Base-by-base conservation (phyloP, 2,329 filamentous ascomycete species). In the Rutstroemia sp. region DNA sequence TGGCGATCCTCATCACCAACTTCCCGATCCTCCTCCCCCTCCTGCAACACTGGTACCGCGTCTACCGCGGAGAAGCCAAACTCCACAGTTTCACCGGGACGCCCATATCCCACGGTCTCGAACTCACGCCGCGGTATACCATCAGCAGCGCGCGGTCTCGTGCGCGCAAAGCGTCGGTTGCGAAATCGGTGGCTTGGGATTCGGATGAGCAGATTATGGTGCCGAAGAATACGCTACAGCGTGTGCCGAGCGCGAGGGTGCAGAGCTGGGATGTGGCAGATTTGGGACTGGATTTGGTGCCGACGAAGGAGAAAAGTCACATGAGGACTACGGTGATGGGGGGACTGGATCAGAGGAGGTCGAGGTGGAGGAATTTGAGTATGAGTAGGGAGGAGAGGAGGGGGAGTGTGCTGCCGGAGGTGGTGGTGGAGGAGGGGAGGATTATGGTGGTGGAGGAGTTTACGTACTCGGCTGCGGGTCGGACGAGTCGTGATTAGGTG, bases 371-470 rank as follows among this genome's bases (percentile, higher is more conserved):
- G 27, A 54, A 48, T 40, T 19, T 30, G 44, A 48, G 23, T 40
- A 27, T 30, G 44, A 48, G 23, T 23, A 3, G 34, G 5, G 44
- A 54, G 2, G 38, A 6, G 34, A 50, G 16, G 36, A 30, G 17
- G 23, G 46, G 17, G 23, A n/a, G 10, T 7, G 5, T 12, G 17
- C 7, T 4, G 46, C 42, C 2, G 25, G 8, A 8, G 4, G 30
- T 5, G n/a, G 21, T 23, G 21, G 46, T 55, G 9, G 45, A 36
- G 19, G 38, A 55, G 46, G 52, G 52, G 4, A 25, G 30, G 14
- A 54, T 54, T 42, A 44, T 47, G 27, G 46, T 55, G 5, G 34
- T 55, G 3, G 23, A 23, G 46, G 52, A 55, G 36, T 55, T 55
- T 25, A 44, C 42, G 12, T 46, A 46, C 21, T 21, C 42, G 42